Conservation (phyloP, 83 land plant genomes). For the Thuja plicata region DNA sequence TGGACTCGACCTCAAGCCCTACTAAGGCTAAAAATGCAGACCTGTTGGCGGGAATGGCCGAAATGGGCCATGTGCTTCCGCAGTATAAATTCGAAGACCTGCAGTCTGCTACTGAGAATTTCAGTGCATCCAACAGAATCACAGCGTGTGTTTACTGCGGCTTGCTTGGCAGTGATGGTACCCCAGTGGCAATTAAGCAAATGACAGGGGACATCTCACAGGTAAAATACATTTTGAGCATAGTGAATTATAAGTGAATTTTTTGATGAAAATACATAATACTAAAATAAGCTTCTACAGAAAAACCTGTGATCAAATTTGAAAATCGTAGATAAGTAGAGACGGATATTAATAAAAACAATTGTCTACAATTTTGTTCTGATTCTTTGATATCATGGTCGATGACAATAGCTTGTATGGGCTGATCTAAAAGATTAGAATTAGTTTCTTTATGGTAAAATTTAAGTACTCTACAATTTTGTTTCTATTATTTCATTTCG, state of each 20-base stretch:
- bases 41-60: conserved; percentile 10
- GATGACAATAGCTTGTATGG: too few relatives aligned
- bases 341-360: too few relatives aligned
- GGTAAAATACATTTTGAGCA: not conserved
- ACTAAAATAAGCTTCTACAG: too few relatives aligned
- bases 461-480: too few relatives aligned
- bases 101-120: conserved; percentile 43
- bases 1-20: conserved; percentile 9
- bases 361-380: too few relatives aligned
- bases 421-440: too few relatives aligned
- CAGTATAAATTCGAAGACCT: conserved; percentile 50
- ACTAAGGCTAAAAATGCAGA: conserved; percentile 19
- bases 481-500: not conserved
- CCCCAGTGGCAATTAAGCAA: conserved; percentile 50
- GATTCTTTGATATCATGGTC: too few relatives aligned
- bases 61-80: conserved; percentile 23
- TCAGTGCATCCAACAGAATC: conserved; percentile 28
- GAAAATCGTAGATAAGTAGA: too few relatives aligned
- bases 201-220: conserved; percentile 39
- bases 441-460: too few relatives aligned
- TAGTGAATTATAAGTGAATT: not conserved
- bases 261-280: not conserved
- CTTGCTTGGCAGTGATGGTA: conserved; percentile 23
- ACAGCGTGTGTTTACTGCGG: conserved; percentile 61
- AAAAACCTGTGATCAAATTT: too few relatives aligned